phyloP scores from a whole-genome alignment of 148 eudicot species.

The Fagopyrum tataricum region DNA sequence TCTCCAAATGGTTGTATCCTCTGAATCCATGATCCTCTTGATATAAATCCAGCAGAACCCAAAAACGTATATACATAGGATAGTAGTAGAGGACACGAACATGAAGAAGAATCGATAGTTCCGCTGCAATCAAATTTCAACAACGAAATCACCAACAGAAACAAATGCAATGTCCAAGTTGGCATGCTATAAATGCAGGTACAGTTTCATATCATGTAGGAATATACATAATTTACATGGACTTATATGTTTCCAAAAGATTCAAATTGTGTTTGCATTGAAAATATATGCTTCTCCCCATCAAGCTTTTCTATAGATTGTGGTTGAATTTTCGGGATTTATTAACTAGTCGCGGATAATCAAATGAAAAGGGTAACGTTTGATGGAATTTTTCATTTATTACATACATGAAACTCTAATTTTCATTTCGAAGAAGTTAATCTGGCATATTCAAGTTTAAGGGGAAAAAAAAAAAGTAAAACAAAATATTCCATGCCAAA shows the following conservation, averaged over 20 bases:
- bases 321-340: neutral
- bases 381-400: too few species aligned
- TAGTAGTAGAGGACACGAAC: constrained; percentile 87
- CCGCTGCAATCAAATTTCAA: constrained; percentile 48
- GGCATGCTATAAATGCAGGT: neutral
- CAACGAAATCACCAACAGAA: neutral
- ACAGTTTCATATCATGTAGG: neutral
- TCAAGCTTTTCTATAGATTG: neutral
- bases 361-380: too few species aligned
- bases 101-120: constrained; percentile 97
- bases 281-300: neutral
- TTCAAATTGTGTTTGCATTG: neutral
- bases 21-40: constrained; percentile 61
- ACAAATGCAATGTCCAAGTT: neutral
- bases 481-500: too few species aligned
- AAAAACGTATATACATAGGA: constrained; percentile 80
- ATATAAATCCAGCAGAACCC: constrained; percentile 95
- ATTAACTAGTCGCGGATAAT: too few species aligned
- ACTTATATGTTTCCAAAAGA: too few species aligned
- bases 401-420: too few species aligned
- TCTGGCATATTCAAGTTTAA: too few species aligned
- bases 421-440: too few species aligned
- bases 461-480: too few species aligned
- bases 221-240: too few species aligned
- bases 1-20: constrained; percentile 66